Conservation (phyloP, 1,139 yeast species). For the Suhomyces chickasaworum region DNA sequence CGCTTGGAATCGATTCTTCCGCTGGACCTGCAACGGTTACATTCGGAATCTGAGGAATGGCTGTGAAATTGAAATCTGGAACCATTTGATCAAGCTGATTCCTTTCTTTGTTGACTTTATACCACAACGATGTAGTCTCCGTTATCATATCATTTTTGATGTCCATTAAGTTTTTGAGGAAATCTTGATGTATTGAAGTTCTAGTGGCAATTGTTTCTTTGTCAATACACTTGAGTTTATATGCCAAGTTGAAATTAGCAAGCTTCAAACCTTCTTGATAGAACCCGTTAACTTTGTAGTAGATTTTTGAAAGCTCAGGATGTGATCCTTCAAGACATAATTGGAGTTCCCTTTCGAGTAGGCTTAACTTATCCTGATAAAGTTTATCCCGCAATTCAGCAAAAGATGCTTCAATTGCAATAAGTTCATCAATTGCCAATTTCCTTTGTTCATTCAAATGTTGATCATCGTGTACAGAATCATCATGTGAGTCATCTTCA, state of each 20-base stretch:
- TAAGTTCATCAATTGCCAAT: slow-evolving; percentile 68
- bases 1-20: slow-evolving; percentile 11
- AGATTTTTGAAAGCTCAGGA: slow-evolving; percentile 72
- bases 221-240: slow-evolving; percentile 74
- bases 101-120: slow-evolving; percentile 86
- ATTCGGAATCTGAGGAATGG: slow-evolving; percentile 36
- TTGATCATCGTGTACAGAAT: slow-evolving; percentile 30
- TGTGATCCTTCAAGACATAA: slow-evolving; percentile 89
- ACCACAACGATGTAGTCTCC: slow-evolving; percentile 86
- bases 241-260: slow-evolving; percentile 69
- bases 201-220: slow-evolving; percentile 80
- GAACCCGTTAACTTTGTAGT: slow-evolving; percentile 69
- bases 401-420: slow-evolving; percentile 80
- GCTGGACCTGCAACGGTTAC: slow-evolving; percentile 21
- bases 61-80: slow-evolving; percentile 43
- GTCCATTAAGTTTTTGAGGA: slow-evolving; percentile 68
- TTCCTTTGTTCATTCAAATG: slow-evolving; percentile 54
- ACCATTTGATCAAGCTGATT: slow-evolving; percentile 77
- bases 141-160: slow-evolving; percentile 64
- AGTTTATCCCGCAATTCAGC: slow-evolving; percentile 81
- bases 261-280: slow-evolving; percentile 68
- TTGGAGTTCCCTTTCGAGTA: slow-evolving; percentile 79
- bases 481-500: slow-evolving; percentile 19
- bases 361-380: slow-evolving; percentile 71
- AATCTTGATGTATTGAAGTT: slow-evolving; percentile 84